Evolutionary conservation across 2,329 filamentous ascomycete species (phyloP).

Genomic region (Nakataea oryzae): DNA sequence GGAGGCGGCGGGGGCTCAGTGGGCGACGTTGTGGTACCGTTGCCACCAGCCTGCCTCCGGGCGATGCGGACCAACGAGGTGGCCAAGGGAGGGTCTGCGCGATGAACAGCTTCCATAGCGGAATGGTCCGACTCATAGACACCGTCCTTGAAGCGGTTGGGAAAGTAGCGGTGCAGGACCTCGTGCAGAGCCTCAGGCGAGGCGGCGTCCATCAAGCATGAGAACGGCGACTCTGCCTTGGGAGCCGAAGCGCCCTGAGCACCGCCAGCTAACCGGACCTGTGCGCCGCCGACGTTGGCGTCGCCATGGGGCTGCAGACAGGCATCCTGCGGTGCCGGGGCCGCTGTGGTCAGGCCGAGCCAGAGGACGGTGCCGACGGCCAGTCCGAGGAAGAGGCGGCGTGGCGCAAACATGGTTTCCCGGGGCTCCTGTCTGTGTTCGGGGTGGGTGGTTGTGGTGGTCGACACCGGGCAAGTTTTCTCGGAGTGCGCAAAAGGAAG

Average conservation of each 20-base stretch:
- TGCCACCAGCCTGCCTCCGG: slow-evolving; percentile 40
- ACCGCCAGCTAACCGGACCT: background rate
- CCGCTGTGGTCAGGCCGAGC: slow-evolving; percentile 1
- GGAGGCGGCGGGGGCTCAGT: slow-evolving; percentile 12
- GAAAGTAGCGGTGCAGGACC: slow-evolving; percentile 53
- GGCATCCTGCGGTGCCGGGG: background rate
- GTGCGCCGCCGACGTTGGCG: background rate
- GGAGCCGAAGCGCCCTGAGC: background rate
- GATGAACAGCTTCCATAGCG: slow-evolving; percentile 53
- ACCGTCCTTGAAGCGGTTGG: slow-evolving; percentile 56
- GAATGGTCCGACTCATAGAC: slow-evolving; percentile 55
- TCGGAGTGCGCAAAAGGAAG: slow-evolving; percentile 2
- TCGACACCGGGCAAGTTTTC: background rate
- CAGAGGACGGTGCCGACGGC: slow-evolving; percentile 1
- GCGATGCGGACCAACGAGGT: slow-evolving; percentile 54
- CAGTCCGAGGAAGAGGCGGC: slow-evolving; percentile 2
- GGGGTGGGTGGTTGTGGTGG: background rate
- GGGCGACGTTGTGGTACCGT: slow-evolving; percentile 17
- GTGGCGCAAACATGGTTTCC: slow-evolving; percentile 2
- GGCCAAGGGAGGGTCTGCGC: slow-evolving; percentile 49
- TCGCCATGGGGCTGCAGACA: background rate
- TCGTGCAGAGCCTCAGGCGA: slow-evolving; percentile 41
- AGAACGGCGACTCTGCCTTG: slow-evolving; percentile 6
- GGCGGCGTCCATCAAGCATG: slow-evolving; percentile 12
- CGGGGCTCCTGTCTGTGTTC: background rate